These are phyloP conservation scores for Mycena capillaripes DNA, from an alignment of 768 basidiomycete species.

Conservation along the genomic window DNA sequence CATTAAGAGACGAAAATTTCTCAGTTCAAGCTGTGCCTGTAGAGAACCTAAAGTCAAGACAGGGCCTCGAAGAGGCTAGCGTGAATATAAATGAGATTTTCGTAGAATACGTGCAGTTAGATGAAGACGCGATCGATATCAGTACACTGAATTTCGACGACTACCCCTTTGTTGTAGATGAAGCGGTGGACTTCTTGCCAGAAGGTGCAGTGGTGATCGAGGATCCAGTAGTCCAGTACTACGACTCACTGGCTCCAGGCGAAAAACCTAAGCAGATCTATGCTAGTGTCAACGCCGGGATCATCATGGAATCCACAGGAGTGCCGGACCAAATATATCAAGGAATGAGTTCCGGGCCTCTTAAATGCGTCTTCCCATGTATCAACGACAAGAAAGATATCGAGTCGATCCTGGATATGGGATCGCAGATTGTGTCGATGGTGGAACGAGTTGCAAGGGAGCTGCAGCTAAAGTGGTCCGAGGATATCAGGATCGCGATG, in stretches of 20 bases:
- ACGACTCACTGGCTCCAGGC: neutral
- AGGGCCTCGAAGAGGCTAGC: no score
- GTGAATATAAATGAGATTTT: no score
- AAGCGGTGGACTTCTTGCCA: no score
- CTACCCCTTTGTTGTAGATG: no score
- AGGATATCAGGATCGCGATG: neutral
- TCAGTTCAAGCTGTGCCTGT: neutral
- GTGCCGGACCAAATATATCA: no score
- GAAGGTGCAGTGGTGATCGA: neutral
- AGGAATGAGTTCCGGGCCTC: neutral
- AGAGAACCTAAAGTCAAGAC: neutral
- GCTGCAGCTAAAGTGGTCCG: neutral
- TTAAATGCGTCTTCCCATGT: neutral
- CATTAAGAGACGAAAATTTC: neutral
- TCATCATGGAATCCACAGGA: no score
- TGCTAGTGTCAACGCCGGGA: no score
- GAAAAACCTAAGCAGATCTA: neutral
- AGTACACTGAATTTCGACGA: no score
- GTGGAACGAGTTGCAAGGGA: neutral
- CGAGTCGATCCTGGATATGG: neutral
- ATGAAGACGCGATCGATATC: no score
- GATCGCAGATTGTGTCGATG: conserved; percentile 6
- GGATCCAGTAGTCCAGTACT: neutral
- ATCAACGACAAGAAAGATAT: neutral
- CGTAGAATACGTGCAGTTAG: no score